A percentile compares a stretch with the other conserved stretches of the same genome.
Evolutionary conservation across 352 stramenopile genomes (phyloP).

Genomic region (Phytophthora hybrid): DNA sequence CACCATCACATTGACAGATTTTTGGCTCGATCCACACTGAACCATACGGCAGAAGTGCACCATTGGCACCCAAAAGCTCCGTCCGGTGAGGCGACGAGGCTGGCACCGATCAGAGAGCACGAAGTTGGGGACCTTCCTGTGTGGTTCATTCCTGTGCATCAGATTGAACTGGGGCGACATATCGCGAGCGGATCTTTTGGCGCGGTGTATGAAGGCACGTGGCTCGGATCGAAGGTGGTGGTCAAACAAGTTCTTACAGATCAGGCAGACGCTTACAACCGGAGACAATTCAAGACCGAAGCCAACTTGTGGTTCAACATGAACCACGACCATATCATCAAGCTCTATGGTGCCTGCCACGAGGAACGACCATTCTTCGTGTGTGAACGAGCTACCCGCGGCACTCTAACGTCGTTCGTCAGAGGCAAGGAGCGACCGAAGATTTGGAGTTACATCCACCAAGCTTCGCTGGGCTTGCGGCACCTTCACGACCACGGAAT

Average conservation of each 20-base stretch:
- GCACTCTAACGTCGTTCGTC: neutral
- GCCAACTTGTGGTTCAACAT: conserved; percentile 13
- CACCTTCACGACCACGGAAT: conserved; percentile 10
- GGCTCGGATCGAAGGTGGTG: neutral
- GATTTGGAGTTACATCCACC: conserved; percentile 3
- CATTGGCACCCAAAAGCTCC: neutral
- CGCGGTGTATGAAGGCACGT: neutral
- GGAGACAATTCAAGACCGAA: neutral
- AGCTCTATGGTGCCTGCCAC: conserved; percentile 13
- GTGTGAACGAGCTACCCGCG: neutral
- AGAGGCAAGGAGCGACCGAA: neutral
- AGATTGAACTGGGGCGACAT: neutral
- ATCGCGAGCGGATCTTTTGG: neutral
- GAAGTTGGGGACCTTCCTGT: neutral
- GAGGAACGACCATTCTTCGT: conserved; percentile 12
- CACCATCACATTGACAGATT: neutral
- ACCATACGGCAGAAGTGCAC: neutral
- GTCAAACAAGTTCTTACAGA: neutral
- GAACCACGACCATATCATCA: conserved; percentile 7
- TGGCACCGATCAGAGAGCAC: neutral
- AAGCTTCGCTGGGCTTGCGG: neutral
- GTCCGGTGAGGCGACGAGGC: neutral
- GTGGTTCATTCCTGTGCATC: neutral
- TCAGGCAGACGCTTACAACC: neutral
- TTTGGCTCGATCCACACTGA: neutral